Base-by-base conservation (phyloP, 768 basidiomycete species). In the Termitomyces heimii region DNA sequence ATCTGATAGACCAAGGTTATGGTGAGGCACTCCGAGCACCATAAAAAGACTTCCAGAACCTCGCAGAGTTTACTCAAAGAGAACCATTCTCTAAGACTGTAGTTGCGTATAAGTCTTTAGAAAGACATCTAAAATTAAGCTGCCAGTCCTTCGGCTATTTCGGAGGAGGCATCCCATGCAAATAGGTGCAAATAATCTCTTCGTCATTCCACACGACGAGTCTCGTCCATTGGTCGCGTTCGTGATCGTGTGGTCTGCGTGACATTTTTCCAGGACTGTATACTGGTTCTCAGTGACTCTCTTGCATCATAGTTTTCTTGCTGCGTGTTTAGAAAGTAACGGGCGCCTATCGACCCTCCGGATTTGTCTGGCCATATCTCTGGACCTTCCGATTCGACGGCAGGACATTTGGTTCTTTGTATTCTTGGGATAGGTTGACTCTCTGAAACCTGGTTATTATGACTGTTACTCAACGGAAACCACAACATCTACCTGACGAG, bases 391-490 rank as follows among this genome's bases (percentile, higher is more conserved):
- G 43, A 45, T 46, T 29, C 29, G 28, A 55, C 54, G 26, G 52
- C 40, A 55, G 43, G 45, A 39, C 43, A 22, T 24, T 20, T 46
- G n/a, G 13, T 51, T 45, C 34, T 40, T 22, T 40, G 10, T n/a
- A 22, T 47, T 9, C 13, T 34, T 53, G 29, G 51, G 31, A 18
- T 46, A 39, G 40, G 54, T 34, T 58, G 37, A 42, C 22, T 10
- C 14, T 53, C 14, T 42, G 22, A 13, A 16, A 26, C 5, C 20
- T 28, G 35, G 35, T 24, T 58, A 54, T 34, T 2, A 86, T 86
- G 84, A 86, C 85, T 29, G 79, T 86, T 58, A 85, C 83, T 53
- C 83, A 84, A 63, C 80, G 84, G 57, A 86, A 85, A 70, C 78
- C 82, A 53, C 82, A 83, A 68, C 78, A 79, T 59, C 74, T 82